Conservation (phyloP, 2,329 filamentous ascomycete genomes). For the Monosporascus sp. region DNA sequence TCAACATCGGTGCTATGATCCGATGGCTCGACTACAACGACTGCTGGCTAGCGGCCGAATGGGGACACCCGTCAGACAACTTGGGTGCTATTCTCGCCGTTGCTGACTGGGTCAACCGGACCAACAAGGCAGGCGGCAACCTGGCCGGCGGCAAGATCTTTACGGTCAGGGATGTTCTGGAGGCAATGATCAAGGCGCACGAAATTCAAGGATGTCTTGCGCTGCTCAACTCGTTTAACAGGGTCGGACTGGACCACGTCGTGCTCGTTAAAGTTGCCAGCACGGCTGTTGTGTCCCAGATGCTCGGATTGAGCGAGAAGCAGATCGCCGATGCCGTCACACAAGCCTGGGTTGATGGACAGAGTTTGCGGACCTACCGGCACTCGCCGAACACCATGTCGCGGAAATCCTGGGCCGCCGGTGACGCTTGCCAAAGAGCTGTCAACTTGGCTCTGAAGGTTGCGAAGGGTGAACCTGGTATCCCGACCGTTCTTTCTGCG, state of each 20-base stretch:
- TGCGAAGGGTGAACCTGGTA: slow-evolving; percentile 81
- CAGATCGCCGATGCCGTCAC: slow-evolving; percentile 95
- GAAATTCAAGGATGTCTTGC: slow-evolving; percentile 98
- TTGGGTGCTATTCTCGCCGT: slow-evolving; percentile 93
- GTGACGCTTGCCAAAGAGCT: slow-evolving; percentile 93
- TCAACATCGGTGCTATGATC: slow-evolving; percentile 99
- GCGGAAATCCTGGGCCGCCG: slow-evolving; percentile 97
- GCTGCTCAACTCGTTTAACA: slow-evolving; percentile 97
- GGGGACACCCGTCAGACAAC: slow-evolving; percentile 98
- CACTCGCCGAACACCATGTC: slow-evolving; percentile 99
- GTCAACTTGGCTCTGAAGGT: slow-evolving; percentile 91
- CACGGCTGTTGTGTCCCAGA: slow-evolving; percentile 88
- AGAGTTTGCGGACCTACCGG: slow-evolving; percentile 92
- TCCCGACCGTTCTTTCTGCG: slow-evolving; percentile 88
- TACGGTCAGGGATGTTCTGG: slow-evolving; percentile 84
- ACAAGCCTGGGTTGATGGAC: slow-evolving; percentile 96
- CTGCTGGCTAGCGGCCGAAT: slow-evolving; percentile 98
- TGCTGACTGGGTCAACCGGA: slow-evolving; percentile 95
- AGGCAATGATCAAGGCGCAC: slow-evolving; percentile 98
- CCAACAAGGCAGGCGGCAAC: slow-evolving; percentile 70
- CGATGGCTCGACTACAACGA: slow-evolving; percentile 99
- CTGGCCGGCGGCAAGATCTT: slow-evolving; percentile 83
- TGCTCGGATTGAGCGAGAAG: slow-evolving; percentile 83
- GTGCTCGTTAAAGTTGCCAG: slow-evolving; percentile 97
- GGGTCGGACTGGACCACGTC: slow-evolving; percentile 96